Conservation (phyloP, 1,284 basidiomycete genomes). For the Apiotrichum mycotoxinovorans region DNA sequence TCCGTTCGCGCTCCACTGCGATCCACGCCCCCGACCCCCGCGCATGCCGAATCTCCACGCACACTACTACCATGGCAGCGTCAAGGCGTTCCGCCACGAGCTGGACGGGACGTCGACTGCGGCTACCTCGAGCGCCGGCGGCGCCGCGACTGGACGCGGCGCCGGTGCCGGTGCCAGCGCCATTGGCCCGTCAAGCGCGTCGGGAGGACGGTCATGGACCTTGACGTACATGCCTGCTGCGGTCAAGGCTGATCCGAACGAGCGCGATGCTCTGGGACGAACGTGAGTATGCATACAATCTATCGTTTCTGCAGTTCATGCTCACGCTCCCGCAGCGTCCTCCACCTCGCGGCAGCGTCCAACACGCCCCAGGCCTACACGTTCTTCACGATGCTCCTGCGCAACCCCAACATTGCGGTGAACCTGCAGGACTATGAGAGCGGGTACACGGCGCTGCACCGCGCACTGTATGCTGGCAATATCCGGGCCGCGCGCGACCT, state of each 20-base stretch:
- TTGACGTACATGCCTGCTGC: constrained; percentile 53
- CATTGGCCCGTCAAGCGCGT: constrained; percentile 28
- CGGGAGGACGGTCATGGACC: constrained; percentile 63
- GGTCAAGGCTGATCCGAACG: constrained; percentile 47
- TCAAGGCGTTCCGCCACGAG: constrained; percentile 76
- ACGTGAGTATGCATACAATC: constrained; percentile 44
- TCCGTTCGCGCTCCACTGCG: background rate
- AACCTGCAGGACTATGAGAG: constrained; percentile 80
- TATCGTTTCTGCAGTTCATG: background rate
- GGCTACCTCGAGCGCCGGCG: constrained; percentile 30
- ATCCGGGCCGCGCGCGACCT: constrained; percentile 71
- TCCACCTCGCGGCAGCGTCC: constrained; percentile 74
- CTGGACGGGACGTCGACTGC: constrained; percentile 57
- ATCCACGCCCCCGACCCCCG: background rate
- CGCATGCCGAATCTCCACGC: constrained; percentile 65
- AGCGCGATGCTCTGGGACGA: constrained; percentile 42
- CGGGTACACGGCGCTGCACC: constrained; percentile 88
- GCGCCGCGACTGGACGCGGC: constrained; percentile 42
- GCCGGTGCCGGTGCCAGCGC: constrained; percentile 36
- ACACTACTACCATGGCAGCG: constrained; percentile 68
- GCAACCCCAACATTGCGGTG: constrained; percentile 69
- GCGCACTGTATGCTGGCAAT: constrained; percentile 85
- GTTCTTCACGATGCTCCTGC: constrained; percentile 76
- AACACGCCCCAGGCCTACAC: constrained; percentile 63
- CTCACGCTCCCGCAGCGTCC: constrained; percentile 57